Evolutionary conservation across 2,329 filamentous ascomycete genomes (phyloP), one percentile per base, ranked within the genome.

Genomic region (Corynespora cassiicola): DNA sequence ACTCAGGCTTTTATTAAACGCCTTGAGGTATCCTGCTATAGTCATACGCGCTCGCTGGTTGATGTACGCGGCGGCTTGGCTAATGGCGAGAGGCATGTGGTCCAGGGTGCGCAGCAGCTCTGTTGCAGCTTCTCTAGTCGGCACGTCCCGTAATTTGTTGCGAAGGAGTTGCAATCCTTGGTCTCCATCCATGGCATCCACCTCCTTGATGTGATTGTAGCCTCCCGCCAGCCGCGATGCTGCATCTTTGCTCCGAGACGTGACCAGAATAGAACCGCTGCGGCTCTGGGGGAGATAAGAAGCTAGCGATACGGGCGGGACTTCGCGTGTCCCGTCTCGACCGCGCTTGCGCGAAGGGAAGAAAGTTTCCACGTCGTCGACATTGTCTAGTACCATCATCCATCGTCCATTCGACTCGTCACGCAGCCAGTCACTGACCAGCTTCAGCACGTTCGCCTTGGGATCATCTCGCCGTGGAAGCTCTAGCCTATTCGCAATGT

Each of bases 1-100:
- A 28, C 43, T 29, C 20, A 69, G 56, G 48, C 57, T 69, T 26
- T 57, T 40, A 5, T 46, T 51, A 43, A 77, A 70, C 4, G 68
- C 47, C 4, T 58, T 38, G 5, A 77, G 45, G 36, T 79, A 79
- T 8, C 36, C 2, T 6, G 40, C 12, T 2, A 52, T 38, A 7
- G 45, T 46, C 25, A 30, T 44, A 6, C 44, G 50, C 16, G 47
- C 33, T 11, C 39, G 31, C 14, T 33, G 36, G 10, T 41, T 43
- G 29, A 70, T 69, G 40, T 65, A 69, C 5, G 60, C 54, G 17
- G 60, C 56, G 5, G 66, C 66, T 32, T 69, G 61, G 3, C 44
- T 39, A 11, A 70, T 61, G 1, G 63, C 64, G 16, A 69, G 59
- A 17, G 64, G 66, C 22, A 66, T 58, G 34, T 32, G 47, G 3